Evolutionary conservation across 2,329 filamentous ascomycete species (phyloP).

Genomic region (Daldinia eschscholtzii): DNA sequence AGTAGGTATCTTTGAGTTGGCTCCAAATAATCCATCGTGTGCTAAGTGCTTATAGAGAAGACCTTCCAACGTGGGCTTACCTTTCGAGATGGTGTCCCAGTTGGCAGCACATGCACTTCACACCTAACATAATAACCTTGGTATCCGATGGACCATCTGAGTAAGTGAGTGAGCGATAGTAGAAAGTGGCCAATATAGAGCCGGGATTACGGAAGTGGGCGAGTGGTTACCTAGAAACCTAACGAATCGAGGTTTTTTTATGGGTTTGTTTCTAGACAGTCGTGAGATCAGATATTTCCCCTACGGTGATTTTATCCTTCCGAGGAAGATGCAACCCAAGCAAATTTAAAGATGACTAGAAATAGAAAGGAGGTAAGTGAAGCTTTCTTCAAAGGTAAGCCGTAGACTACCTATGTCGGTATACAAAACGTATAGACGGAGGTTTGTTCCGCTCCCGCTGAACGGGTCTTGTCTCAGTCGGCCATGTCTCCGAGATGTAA

Average conservation of each 20-base stretch:
- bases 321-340: slow-evolving; percentile 26
- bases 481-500: slow-evolving; percentile 18
- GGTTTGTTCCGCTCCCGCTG: slow-evolving; percentile 30
- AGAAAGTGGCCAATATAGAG: slow-evolving; percentile 19
- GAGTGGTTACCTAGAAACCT: not conserved
- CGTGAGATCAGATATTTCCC: not conserved
- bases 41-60: not conserved
- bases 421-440: slow-evolving; percentile 19
- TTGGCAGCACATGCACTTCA: not conserved
- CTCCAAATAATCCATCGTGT: not conserved
- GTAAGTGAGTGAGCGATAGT: not conserved
- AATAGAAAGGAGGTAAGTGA: not conserved
- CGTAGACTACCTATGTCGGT: not conserved
- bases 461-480: slow-evolving; percentile 22
- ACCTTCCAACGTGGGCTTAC: not conserved
- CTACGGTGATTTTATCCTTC: slow-evolving; percentile 1
- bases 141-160: not conserved
- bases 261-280: not conserved
- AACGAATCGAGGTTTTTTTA: not conserved
- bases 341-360: slow-evolving; percentile 28
- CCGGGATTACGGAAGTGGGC: slow-evolving; percentile 12
- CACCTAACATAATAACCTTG: not conserved
- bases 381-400: not conserved
- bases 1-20: no score
- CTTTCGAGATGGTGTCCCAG: not conserved